Base-by-base conservation (phyloP, 108 stramenopile species). In the Nannochloropsis salina region DNA sequence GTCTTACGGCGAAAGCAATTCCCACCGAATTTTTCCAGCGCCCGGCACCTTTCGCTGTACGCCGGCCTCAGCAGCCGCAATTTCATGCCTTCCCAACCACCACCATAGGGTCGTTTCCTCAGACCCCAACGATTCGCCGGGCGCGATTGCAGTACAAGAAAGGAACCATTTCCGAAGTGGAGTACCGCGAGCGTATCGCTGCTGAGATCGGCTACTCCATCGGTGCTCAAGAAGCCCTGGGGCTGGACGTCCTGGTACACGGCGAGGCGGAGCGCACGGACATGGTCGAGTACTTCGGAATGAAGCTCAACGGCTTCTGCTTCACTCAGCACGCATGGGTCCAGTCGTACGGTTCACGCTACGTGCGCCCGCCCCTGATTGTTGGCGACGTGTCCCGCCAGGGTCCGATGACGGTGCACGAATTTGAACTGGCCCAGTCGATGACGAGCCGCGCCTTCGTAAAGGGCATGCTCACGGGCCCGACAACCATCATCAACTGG, bases 401-500 rank as follows among this genome's bases (percentile, higher is more conserved):
- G 15, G 11, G 81, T 22, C 80, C 93, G 18, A 94, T 94, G 94
- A 94, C 94, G 21, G 83, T 90, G 22, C 92, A 92, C 22, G 93
- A 93, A 82, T 94, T 90, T 82, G 81, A 91, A 85, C 92, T 93
- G 42, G 94, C 94, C 11, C 94, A 94, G 82, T 61, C 80, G n/a
- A 82, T 94, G 43, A 93, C 93, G 9, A 20, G 80, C 43, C 91
- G 92, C 44, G 92, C 94, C 18, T 74, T n/a, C n/a, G 93, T 93
- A 41, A 94, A 93, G 86, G 94, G 94, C 21, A 94, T 94, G 94
- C 87, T 94, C 5, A 94, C 94, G 41, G 94, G 94, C 12, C 93
- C 94, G 10, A 90, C 93, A 74, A 94, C 94, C 12, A 93, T 93
- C 90, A 92, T 94, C 74, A 93, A 94, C 85, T 94, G 94, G 94